phyloP scores from a whole-genome alignment of 495 filamentous ascomycete species.

The Pyrenopolyporus hunteri region DNA sequence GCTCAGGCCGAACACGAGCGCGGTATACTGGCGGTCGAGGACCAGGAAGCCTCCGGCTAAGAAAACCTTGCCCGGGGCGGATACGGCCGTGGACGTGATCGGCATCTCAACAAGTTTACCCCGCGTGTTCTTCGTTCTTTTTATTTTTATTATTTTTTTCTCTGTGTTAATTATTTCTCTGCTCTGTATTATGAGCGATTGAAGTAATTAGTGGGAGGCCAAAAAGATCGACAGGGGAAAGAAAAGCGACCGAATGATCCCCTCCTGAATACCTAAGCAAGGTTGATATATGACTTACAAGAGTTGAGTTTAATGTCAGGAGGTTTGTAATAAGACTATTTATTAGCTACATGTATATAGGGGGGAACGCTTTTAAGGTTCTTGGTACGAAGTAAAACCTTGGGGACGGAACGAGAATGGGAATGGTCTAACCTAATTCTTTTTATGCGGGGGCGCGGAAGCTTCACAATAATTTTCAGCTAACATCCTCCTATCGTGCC shows the following conservation, averaged over 20 bases:
- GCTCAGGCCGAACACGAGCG: constrained; percentile 90
- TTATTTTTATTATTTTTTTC: background rate
- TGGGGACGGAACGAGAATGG: background rate
- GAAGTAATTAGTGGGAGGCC: constrained; percentile 19
- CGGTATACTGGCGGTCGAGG: constrained; percentile 85
- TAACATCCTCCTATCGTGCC: too few species aligned
- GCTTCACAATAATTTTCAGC: constrained; percentile 1
- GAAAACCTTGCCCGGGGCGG: constrained; percentile 94
- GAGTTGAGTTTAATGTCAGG: constrained; percentile 3
- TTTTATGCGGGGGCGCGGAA: constrained; percentile 24
- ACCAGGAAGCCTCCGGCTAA: constrained; percentile 95
- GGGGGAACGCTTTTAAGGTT: background rate
- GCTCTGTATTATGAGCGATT: background rate
- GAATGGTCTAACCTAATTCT: constrained; percentile 11
- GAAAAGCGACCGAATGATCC: background rate
- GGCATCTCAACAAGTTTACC: constrained; percentile 37
- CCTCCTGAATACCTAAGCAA: too few species aligned
- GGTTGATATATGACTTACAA: too few species aligned
- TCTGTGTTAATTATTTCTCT: background rate
- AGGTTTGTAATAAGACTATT: constrained; percentile 2
- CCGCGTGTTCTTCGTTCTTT: constrained; percentile 12
- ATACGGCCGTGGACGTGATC: constrained; percentile 63
- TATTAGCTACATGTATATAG: background rate
- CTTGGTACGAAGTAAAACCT: too few species aligned
- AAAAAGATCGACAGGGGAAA: constrained; percentile 38